phyloP scores from a whole-genome alignment of 208 protist genomes.

The Tritrichomonas foetus region DNA sequence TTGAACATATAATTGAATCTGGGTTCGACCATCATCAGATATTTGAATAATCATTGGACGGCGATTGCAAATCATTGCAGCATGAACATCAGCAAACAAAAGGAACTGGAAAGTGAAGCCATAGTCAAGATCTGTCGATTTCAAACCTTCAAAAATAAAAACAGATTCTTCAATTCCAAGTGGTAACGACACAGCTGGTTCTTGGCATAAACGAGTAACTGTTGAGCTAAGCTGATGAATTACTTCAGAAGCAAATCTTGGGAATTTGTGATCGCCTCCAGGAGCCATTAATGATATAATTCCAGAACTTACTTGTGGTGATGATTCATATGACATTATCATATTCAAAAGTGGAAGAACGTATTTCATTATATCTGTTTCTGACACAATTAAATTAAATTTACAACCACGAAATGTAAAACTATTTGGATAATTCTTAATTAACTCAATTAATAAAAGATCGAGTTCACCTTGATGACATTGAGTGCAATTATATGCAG shows the following conservation, averaged over 20 bases:
- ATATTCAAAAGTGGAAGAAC: background rate
- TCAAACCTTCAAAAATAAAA: too few relatives aligned
- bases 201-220: too few relatives aligned
- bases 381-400: background rate
- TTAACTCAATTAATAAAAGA: background rate
- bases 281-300: too few relatives aligned
- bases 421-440: background rate
- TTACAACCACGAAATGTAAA: background rate
- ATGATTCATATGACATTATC: background rate
- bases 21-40: background rate
- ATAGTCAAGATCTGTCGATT: too few relatives aligned
- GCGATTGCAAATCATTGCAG: background rate
- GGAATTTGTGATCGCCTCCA: too few relatives aligned
- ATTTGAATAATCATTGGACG: background rate
- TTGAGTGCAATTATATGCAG: slow-evolving; percentile 32
- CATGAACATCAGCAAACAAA: background rate
- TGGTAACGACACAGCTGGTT: too few relatives aligned
- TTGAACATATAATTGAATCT: background rate
- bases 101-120: background rate
- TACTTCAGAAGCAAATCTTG: too few relatives aligned
- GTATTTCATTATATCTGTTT: background rate
- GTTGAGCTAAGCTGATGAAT: too few relatives aligned
- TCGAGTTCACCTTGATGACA: slow-evolving; percentile 11
- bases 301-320: background rate
- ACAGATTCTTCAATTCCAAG: too few relatives aligned